phyloP scores from a whole-genome alignment of 2,329 filamentous ascomycete species.

The Trichoderma asperellum region DNA sequence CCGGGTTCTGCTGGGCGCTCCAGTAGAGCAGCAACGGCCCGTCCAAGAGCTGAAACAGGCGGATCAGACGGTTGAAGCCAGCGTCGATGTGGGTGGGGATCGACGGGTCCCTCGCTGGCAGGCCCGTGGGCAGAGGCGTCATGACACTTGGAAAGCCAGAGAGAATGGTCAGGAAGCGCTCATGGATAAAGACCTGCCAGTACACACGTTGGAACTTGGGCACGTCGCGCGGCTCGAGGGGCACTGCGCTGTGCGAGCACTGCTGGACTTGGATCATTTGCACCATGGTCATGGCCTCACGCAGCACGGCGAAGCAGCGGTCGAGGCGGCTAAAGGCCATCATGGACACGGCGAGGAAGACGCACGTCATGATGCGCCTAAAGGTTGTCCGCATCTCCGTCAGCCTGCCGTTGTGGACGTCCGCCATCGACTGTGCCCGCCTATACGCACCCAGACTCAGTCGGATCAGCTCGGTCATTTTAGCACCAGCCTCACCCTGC shows the following conservation, averaged over 20 bases:
- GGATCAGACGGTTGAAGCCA: conserved; percentile 46
- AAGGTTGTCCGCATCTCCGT: conserved; percentile 47
- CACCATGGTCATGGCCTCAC: conserved; percentile 51
- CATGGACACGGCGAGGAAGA: conserved; percentile 56
- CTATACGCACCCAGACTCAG: conserved; percentile 35
- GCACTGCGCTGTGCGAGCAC: conserved; percentile 39
- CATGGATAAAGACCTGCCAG: conserved; percentile 36
- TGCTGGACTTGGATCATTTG: conserved; percentile 50
- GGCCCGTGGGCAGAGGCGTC: conserved; percentile 39
- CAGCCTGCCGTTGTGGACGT: conserved; percentile 41
- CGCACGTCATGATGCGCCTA: conserved; percentile 52
- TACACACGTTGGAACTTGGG: conserved; percentile 34
- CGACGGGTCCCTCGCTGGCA: conserved; percentile 39
- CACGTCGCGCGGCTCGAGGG: conserved; percentile 30
- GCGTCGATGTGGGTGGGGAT: conserved; percentile 44
- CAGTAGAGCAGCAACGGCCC: conserved; percentile 45
- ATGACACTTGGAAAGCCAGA: conserved; percentile 50
- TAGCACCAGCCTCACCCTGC: conserved; percentile 38
- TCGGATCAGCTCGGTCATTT: conserved; percentile 39
- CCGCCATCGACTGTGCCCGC: conserved; percentile 38
- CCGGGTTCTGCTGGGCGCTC: conserved; percentile 39
- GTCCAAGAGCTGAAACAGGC: conserved; percentile 46
- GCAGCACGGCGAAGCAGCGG: conserved; percentile 52
- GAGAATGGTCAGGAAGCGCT: conserved; percentile 56
- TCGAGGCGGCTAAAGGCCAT: conserved; percentile 53